Evolutionary conservation across 1,139 yeast genomes (phyloP).

Genomic region (Debaryomyces fabryi): DNA sequence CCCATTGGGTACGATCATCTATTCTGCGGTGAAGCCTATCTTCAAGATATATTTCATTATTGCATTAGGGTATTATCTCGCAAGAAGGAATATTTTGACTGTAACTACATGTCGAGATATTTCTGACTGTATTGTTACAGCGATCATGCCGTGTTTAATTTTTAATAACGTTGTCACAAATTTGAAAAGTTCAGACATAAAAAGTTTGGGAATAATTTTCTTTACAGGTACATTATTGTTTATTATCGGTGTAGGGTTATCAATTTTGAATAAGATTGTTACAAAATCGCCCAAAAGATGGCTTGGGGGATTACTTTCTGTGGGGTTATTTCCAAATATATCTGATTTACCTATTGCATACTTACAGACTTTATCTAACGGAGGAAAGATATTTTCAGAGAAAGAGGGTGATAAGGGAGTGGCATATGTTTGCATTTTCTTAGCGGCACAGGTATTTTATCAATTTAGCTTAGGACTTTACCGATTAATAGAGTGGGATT

Average conservation of each 20-base stretch:
- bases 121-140: constrained; percentile 70
- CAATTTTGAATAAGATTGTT: constrained; percentile 32
- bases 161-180: constrained; percentile 75
- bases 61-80: constrained; percentile 67
- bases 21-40: constrained; percentile 83
- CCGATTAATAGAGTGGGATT: constrained; percentile 71
- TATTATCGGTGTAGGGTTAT: constrained; percentile 38
- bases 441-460: constrained; percentile 68
- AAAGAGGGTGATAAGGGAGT: constrained; percentile 76
- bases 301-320: constrained; percentile 75
- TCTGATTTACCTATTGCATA: constrained; percentile 91
- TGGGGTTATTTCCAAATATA: constrained; percentile 67
- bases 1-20: constrained; percentile 67
- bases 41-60: constrained; percentile 81
- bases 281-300: constrained; percentile 67
- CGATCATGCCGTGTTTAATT: constrained; percentile 76
- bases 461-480: constrained; percentile 81
- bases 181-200: constrained; percentile 70
- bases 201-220: constrained; percentile 72
- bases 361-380: constrained; percentile 74
- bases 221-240: constrained; percentile 55
- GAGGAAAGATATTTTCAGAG: constrained; percentile 55
- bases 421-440: constrained; percentile 80
- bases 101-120: constrained; percentile 76
- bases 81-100: constrained; percentile 65